Conservation (phyloP, 2,329 filamentous ascomycete genomes). For the Zymoseptoria crescenta region DNA sequence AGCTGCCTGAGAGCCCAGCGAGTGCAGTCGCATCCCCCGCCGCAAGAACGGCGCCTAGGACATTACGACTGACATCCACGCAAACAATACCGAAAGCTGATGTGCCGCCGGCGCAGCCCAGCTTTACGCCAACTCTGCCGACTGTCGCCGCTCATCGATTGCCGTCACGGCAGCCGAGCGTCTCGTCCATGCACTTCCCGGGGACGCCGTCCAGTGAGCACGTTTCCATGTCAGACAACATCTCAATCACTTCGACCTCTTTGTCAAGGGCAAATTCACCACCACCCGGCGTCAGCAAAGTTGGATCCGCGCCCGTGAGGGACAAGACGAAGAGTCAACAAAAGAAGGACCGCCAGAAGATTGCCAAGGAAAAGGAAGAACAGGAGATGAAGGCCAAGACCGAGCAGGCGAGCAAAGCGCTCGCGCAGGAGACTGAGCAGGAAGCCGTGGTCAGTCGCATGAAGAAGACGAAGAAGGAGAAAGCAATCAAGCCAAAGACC, state of each 20-base stretch:
- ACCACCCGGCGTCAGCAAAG: slow-evolving; percentile 48
- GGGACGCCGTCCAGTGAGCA: slow-evolving; percentile 66
- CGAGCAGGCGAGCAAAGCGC: slow-evolving; percentile 39
- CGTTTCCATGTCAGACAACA: slow-evolving; percentile 59
- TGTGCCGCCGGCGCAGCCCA: slow-evolving; percentile 22
- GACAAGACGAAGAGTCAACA: slow-evolving; percentile 69
- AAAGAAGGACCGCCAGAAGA: slow-evolving; percentile 54
- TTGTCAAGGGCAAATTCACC: slow-evolving; percentile 67
- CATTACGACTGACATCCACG: slow-evolving; percentile 61
- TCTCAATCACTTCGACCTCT: slow-evolving; percentile 65
- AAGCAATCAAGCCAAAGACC: slow-evolving; percentile 25
- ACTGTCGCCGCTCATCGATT: slow-evolving; percentile 32
- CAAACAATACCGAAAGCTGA: slow-evolving; percentile 49
- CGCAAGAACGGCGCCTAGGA: slow-evolving; percentile 50
- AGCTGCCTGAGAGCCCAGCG: slow-evolving; percentile 48
- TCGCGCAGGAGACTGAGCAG: slow-evolving; percentile 46
- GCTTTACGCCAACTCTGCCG: slow-evolving; percentile 21
- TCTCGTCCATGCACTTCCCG: slow-evolving; percentile 56
- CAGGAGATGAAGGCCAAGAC: slow-evolving; percentile 35
- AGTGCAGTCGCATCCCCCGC: slow-evolving; percentile 38
- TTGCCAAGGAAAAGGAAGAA: slow-evolving; percentile 39
- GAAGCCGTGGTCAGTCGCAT: slow-evolving; percentile 72
- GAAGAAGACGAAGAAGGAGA: slow-evolving; percentile 71
- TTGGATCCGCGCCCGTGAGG: slow-evolving; percentile 62
- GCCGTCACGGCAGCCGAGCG: slow-evolving; percentile 44